A percentile compares a stretch with the other conserved stretches of the same genome.
Evolutionary conservation across 371 early-diverging fungal species (phyloP).

Genomic region (Parasitella parasitica): DNA sequence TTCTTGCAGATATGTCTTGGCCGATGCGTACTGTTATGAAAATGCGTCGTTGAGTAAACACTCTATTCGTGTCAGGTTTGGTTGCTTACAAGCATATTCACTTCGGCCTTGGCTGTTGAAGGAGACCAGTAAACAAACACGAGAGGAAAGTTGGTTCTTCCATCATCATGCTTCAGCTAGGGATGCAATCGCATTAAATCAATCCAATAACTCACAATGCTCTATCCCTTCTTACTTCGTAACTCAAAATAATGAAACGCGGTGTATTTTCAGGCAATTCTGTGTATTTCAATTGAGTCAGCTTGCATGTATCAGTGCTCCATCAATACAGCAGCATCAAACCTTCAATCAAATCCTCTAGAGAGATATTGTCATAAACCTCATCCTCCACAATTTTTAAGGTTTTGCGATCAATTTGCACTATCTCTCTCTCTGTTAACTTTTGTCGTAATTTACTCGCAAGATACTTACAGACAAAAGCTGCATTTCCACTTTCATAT

Average conservation of each 20-base stretch:
- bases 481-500: constrained; percentile 57
- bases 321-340: background rate
- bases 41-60: background rate
- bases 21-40: constrained; percentile 59
- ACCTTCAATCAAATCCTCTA: constrained; percentile 67
- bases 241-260: constrained; percentile 69
- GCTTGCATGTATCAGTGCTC: background rate
- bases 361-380: constrained; percentile 42
- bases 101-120: constrained; percentile 49
- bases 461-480: constrained; percentile 53
- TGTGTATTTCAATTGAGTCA: too few species aligned
- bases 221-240: constrained; percentile 47
- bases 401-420: constrained; percentile 57
- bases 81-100: constrained; percentile 59
- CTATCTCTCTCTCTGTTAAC: constrained; percentile 19
- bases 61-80: too few species aligned
- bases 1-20: constrained; percentile 63
- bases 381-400: constrained; percentile 59
- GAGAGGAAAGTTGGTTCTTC: constrained; percentile 65
- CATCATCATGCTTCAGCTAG: constrained; percentile 59
- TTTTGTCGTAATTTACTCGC: background rate
- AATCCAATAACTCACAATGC: background rate
- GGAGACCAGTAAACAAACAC: constrained; percentile 71
- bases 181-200: background rate
- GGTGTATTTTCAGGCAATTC: constrained; percentile 72